Conservation (phyloP, 2,329 filamentous ascomycete genomes). For the Ceratocystis cacaofunesta region DNA sequence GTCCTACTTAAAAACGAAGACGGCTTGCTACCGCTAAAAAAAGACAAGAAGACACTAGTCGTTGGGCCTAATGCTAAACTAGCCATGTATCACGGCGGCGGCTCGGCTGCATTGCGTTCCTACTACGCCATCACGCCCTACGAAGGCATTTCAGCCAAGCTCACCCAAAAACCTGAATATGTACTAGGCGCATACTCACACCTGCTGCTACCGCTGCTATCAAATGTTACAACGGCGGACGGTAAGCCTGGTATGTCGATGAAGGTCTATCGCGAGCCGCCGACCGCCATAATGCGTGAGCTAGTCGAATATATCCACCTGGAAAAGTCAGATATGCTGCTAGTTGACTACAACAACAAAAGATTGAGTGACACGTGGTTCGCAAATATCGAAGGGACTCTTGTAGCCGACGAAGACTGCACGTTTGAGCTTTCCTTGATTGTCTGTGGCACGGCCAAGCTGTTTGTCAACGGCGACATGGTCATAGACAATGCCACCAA, state of each 20-base stretch:
- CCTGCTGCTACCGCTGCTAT: constrained; percentile 46
- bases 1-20: constrained; percentile 61
- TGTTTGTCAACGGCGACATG: constrained; percentile 46
- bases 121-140: constrained; percentile 60
- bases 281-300: constrained; percentile 32
- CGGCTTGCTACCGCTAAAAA: constrained; percentile 46
- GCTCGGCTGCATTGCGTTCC: constrained; percentile 43
- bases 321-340: constrained; percentile 34
- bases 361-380: constrained; percentile 43
- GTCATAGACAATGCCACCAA: constrained; percentile 52
- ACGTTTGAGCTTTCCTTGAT: constrained; percentile 51
- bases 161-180: constrained; percentile 32
- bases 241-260: constrained; percentile 46
- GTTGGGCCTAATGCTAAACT: constrained; percentile 44
- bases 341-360: constrained; percentile 38
- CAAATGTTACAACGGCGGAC: constrained; percentile 35
- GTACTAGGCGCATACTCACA: constrained; percentile 50
- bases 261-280: constrained; percentile 46
- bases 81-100: constrained; percentile 47
- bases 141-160: constrained; percentile 49
- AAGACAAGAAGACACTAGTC: constrained; percentile 44
- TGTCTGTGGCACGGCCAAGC: constrained; percentile 49
- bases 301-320: constrained; percentile 36
- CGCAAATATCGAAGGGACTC: constrained; percentile 44
- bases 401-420: constrained; percentile 44